These are phyloP conservation scores for Geranium rotundifolium DNA, from an alignment of 345 rosid genomes.

Conservation along the genomic window DNA sequence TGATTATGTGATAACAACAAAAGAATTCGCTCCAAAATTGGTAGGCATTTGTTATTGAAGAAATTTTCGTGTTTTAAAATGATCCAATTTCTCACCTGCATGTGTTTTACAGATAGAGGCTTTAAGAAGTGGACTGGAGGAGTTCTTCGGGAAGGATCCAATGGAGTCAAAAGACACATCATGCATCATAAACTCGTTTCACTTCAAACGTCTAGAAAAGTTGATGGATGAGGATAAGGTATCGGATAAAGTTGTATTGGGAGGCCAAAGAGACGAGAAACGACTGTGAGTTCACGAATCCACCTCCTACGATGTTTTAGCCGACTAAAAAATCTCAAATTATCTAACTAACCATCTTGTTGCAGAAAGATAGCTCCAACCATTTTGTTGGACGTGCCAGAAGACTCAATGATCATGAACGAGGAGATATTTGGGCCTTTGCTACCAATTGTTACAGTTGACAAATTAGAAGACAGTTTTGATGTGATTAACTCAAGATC, in stretches of 20 bases:
- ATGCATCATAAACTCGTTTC: slow-evolving; percentile 25
- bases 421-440: slow-evolving; percentile 60
- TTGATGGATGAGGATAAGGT: slow-evolving; percentile 36
- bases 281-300: slow-evolving; percentile 20
- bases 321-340: background rate
- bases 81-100: background rate
- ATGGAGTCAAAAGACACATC: slow-evolving; percentile 34
- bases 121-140: slow-evolving; percentile 21
- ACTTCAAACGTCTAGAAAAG: slow-evolving; percentile 26
- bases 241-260: slow-evolving; percentile 24
- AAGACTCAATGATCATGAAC: slow-evolving; percentile 35
- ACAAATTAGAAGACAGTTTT: slow-evolving; percentile 24
- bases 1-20: slow-evolving; percentile 40
- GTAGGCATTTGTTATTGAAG: slow-evolving; percentile 11
- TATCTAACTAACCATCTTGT: background rate
- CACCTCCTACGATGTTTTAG: background rate
- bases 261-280: slow-evolving; percentile 32
- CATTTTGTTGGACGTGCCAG: slow-evolving; percentile 32
- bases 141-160: slow-evolving; percentile 29
- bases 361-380: slow-evolving; percentile 45
- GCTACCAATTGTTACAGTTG: slow-evolving; percentile 42
- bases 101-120: slow-evolving; percentile 23
- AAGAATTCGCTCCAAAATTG: slow-evolving; percentile 35
- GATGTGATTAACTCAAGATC: slow-evolving; percentile 33
- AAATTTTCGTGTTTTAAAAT: background rate